Conservation (phyloP, 176 grass and related monocot species). For the Oryza nivara region DNA sequence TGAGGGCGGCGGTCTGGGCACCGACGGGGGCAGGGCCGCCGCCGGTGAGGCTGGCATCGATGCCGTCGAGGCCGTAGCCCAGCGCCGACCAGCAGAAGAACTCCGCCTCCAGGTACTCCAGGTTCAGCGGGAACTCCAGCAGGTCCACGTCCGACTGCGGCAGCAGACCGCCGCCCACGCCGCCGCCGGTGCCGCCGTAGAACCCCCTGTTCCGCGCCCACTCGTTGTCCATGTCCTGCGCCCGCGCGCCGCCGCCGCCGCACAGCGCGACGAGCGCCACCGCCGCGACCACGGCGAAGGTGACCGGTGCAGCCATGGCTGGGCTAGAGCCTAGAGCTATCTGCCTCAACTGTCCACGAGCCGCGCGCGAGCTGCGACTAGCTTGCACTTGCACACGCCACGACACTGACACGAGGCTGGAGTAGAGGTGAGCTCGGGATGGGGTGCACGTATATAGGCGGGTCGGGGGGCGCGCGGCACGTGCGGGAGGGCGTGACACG, state of each 20-base stretch:
- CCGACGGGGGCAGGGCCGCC: conserved; percentile 71
- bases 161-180: conserved; percentile 18
- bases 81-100: conserved; percentile 84
- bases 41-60: conserved; percentile 60
- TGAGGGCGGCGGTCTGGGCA: conserved; percentile 57
- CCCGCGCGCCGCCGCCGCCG: no score
- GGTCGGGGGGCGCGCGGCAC: not conserved
- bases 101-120: conserved; percentile 83
- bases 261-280: not conserved
- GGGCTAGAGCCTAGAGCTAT: not conserved
- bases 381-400: not conserved
- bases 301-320: not conserved
- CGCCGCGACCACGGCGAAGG: not conserved
- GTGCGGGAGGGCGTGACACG: not conserved
- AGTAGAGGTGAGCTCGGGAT: not conserved
- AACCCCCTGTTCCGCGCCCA: not conserved
- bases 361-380: not conserved
- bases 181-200: conserved; percentile 11
- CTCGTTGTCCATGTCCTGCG: not conserved
- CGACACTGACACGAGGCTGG: not conserved
- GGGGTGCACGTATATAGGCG: not conserved
- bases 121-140: conserved; percentile 84
- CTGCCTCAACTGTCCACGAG: no score
- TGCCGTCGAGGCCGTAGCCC: conserved; percentile 65
- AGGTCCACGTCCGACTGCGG: conserved; percentile 72